Base-by-base conservation (phyloP, 345 rosid species). In the Limnanthes douglasii region DNA sequence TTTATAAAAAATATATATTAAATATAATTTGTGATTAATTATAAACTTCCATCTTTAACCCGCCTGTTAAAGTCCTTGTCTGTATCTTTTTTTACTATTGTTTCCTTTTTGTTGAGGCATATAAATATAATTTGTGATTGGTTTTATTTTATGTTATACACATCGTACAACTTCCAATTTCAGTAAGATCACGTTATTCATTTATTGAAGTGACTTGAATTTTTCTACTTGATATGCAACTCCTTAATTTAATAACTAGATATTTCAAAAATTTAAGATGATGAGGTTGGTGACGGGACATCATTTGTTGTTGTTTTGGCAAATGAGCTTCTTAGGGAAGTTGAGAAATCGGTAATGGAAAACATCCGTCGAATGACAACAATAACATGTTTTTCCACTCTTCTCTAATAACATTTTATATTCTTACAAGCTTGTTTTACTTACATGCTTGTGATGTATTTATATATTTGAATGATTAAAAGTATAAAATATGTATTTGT, bases 281-380 rank as follows among this genome's bases (percentile, higher is more conserved):
- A 90, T 50, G 98, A 90, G 71, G 98, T 90, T 41, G 98, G 98
- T 45, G 98, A 90, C 51, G 98, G 98, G 30, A 90, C 96, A 46
- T 84, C 98, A 34, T 90, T 95, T 34, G 98, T 90, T 48, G 98
- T 80, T 58, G 94, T 90, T 31, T 71, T 90, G 77, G 96, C 98
- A 4, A 92, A 95, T 11, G 95, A 80, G 51, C 95, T 88, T 52
- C 34, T 83, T 6, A 79, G 93, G 60, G 95, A 78, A 75, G 97
- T 95, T 12, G 97, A 88, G 29, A 88, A 83, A 78, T 68, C 83
- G 25, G 66, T 83, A 37, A 75, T 75, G 16, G 50, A 95, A 16
- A 88, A 88, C 72, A 83, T 88, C 57, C 97, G 83, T 45, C 97
- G 95, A 5, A 88, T 88, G 95, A 88, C 97, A 2, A 83, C 83